Evolutionary conservation across 164 flowering plant genomes (phyloP).

Genomic region (Nymphaea thermarum): DNA sequence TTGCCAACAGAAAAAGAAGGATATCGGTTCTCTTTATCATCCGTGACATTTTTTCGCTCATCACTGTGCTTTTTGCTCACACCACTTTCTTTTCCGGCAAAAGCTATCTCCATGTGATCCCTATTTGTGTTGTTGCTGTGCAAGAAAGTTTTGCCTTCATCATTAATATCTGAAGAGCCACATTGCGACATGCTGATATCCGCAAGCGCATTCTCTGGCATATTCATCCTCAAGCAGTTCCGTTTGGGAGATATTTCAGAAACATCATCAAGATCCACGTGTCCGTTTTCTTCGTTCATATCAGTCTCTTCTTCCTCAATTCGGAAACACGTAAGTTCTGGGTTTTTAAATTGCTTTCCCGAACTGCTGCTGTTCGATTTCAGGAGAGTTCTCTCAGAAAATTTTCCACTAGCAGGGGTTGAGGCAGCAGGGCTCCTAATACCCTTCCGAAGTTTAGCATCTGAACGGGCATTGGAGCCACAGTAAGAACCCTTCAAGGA

Average conservation of each 20-base stretch:
- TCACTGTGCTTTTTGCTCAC: conserved; percentile 16
- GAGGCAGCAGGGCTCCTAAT: conserved; percentile 18
- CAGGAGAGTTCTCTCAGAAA: conserved; percentile 33
- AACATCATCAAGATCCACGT: conserved; percentile 20
- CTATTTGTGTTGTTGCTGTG: conserved; percentile 37
- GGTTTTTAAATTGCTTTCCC: conserved; percentile 34
- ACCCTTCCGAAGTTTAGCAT: conserved; percentile 17
- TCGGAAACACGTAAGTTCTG: conserved; percentile 56
- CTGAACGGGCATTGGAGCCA: conserved; percentile 15
- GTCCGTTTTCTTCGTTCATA: conserved; percentile 42
- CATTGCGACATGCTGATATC: conserved; percentile 22
- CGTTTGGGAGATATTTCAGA: conserved; percentile 15
- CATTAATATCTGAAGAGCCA: conserved; percentile 19
- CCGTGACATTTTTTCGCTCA: conserved; percentile 15
- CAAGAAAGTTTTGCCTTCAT: conserved; percentile 18
- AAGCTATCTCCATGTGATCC: conserved; percentile 20
- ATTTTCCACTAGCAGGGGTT: conserved; percentile 48
- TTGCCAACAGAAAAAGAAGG: conserved; percentile 22
- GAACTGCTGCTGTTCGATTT: conserved; percentile 30
- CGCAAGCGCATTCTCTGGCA: conserved; percentile 28
- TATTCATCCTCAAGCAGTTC: conserved; percentile 7
- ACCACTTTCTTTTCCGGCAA: conserved; percentile 14
- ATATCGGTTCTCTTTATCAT: conserved; percentile 34
- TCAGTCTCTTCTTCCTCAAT: conserved; percentile 63
- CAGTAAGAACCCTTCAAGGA: conserved; percentile 6